Conservation (phyloP, 495 filamentous ascomycete species). For the Usnea hakonensis region DNA sequence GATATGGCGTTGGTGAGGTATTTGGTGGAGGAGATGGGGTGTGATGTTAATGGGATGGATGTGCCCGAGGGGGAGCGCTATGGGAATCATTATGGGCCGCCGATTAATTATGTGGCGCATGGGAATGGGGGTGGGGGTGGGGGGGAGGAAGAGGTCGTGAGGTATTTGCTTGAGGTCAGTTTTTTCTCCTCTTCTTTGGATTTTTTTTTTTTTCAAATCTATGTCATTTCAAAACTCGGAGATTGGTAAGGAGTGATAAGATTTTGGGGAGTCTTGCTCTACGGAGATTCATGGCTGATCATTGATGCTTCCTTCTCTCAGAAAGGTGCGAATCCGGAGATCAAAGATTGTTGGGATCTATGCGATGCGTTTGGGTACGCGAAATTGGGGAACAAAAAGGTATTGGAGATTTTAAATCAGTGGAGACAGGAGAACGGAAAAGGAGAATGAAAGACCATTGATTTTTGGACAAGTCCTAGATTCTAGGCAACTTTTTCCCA, state of each 20-base stretch:
- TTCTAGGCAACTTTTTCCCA: too few species aligned
- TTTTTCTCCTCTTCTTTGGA: too few species aligned
- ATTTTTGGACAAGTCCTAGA: too few species aligned
- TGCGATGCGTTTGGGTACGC: background rate
- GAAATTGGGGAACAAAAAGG: background rate
- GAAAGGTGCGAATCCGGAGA: constrained; percentile 1
- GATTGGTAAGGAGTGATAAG: too few species aligned
- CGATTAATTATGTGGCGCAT: background rate
- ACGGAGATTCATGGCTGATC: too few species aligned
- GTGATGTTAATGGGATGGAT: constrained; percentile 9
- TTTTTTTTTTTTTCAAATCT: too few species aligned
- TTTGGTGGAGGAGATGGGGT: constrained; percentile 4
- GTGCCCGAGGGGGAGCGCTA: background rate
- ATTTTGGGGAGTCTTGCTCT: too few species aligned
- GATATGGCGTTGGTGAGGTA: constrained; percentile 6
- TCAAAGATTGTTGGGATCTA: constrained; percentile 2
- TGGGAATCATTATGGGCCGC: constrained; percentile 1
- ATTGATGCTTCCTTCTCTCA: background rate
- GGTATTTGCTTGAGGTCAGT: constrained; percentile 4
- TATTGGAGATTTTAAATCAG: background rate
- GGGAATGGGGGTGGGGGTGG: too few species aligned
- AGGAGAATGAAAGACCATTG: too few species aligned
- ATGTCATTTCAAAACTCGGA: too few species aligned
- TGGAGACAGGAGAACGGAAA: background rate
- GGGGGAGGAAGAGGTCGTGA: background rate